These are phyloP conservation scores for Populus pruinosa DNA, from an alignment of 345 rosid species.

Conservation along the genomic window DNA sequence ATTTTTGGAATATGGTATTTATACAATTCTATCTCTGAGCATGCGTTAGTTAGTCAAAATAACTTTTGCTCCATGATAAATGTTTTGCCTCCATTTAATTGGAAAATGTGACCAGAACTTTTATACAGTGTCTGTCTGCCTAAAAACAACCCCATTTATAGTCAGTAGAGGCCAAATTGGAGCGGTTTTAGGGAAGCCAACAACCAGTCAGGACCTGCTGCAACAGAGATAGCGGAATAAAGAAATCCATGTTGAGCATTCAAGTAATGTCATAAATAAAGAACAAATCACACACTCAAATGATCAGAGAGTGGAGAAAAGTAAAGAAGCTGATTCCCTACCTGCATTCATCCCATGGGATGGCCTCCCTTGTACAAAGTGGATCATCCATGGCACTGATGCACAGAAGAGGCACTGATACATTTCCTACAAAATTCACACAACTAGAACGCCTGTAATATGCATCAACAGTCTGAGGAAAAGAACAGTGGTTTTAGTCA, in stretches of 20 bases:
- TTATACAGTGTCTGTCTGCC: too few species aligned
- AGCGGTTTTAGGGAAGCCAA: too few species aligned
- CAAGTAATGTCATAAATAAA: not conserved
- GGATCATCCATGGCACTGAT: constrained; percentile 42
- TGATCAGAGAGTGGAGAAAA: not conserved
- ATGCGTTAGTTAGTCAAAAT: too few species aligned
- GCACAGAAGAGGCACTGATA: constrained; percentile 40
- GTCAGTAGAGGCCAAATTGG: too few species aligned
- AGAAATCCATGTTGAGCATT: not conserved
- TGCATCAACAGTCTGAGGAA: constrained; percentile 36
- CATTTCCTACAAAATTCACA: constrained; percentile 21
- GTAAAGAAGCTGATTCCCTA: not conserved
- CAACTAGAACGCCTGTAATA: constrained; percentile 35
- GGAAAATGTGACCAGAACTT: too few species aligned
- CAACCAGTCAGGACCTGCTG: too few species aligned
- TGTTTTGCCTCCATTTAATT: too few species aligned
- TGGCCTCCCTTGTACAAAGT: constrained; percentile 40
- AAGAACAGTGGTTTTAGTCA: constrained; percentile 5
- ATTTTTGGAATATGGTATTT: too few species aligned
- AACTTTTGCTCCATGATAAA: too few species aligned
- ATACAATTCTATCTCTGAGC: too few species aligned
- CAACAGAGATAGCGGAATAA: not conserved
- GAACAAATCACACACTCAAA: not conserved
- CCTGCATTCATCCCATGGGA: constrained; percentile 47
- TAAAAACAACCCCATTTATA: too few species aligned